phyloP scores from a whole-genome alignment of 2,329 filamentous ascomycete species.

The Ceratocystis colombiana region DNA sequence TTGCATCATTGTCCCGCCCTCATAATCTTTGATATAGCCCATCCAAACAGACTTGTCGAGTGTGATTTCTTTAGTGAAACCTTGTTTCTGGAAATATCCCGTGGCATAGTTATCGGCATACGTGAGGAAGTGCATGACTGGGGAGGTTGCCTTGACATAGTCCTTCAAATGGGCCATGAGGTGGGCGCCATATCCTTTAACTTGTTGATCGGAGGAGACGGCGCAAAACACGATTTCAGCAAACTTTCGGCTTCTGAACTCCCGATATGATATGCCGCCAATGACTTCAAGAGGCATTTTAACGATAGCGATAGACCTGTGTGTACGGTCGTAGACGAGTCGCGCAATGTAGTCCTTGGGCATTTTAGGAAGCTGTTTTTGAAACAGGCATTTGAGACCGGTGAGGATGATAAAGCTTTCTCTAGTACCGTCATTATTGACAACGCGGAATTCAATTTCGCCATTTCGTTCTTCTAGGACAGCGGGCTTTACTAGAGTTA shows the following conservation, averaged over 20 bases:
- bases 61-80: conserved; percentile 97
- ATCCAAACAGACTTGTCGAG: conserved; percentile 87
- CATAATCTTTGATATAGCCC: conserved; percentile 99
- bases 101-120: conserved; percentile 99
- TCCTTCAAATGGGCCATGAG: conserved; percentile 97
- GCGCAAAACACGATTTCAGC: conserved; percentile 99
- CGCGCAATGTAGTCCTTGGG: conserved; percentile 98
- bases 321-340: conserved; percentile 92
- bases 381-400: conserved; percentile 93
- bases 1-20: conserved; percentile 98
- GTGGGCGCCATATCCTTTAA: conserved; percentile 96
- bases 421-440: conserved; percentile 85
- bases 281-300: conserved; percentile 95
- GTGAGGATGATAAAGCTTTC: conserved; percentile 91
- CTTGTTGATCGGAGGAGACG: conserved; percentile 94
- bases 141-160: conserved; percentile 92
- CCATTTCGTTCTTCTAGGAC: conserved; percentile 88
- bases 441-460: conserved; percentile 92
- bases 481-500: conserved; percentile 49
- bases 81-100: conserved; percentile 98
- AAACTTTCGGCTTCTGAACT: conserved; percentile 83
- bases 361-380: conserved; percentile 98
- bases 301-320: conserved; percentile 92
- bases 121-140: conserved; percentile 97
- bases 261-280: conserved; percentile 90